Evolutionary conservation across 257 asterid genomes (phyloP), one percentile per base, ranked within the genome.

Genomic region (Scutellaria barbata): DNA sequence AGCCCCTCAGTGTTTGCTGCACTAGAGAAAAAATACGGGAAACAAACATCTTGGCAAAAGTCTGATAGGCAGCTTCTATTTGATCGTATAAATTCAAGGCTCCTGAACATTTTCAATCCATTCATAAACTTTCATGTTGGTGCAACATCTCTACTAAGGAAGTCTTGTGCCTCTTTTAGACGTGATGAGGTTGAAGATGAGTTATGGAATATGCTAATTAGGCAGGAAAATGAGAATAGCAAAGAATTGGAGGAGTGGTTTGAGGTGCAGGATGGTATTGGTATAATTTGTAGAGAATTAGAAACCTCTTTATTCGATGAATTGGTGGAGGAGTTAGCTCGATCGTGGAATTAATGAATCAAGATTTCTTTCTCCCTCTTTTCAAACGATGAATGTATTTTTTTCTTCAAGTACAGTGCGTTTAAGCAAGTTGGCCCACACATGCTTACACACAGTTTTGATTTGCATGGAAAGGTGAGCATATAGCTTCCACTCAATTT

Each of bases 1-100:
- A 78, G 74, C 74, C 83, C 88, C 72, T 79, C 10, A 2, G 78
- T 88, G 58, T 89, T 86, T 61, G 86, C 82, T 69, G 57, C 69
- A 41, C 48, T 92, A 66, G 96, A 89, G 86, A 85, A 84, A 77
- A 89, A 86, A 70, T 89, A 88, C 22, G 84, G 89, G 48, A 86
- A 80, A 60, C 96, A 86, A 72, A 75, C 82, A 47, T 84, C 86
- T 74, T 92, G 95, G 94, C 67, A 39, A 11, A 85, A 77, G 72
- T 78, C 81, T 5, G 92, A 85, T 55, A 86, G 96, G 77, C 80
- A 45, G 74, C 92, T 86, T 74, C 75, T 86, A 55, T 92, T 92
- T 71, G 92, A 92, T 79, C 80, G 76, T 52, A 82, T 89, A 67
- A 92, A 85, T 70, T 75, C 81, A 30, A 86, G 86, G 30, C 71